Evolutionary conservation across 805 yeast species (phyloP).

Genomic region (Yamadazyma sp.): DNA sequence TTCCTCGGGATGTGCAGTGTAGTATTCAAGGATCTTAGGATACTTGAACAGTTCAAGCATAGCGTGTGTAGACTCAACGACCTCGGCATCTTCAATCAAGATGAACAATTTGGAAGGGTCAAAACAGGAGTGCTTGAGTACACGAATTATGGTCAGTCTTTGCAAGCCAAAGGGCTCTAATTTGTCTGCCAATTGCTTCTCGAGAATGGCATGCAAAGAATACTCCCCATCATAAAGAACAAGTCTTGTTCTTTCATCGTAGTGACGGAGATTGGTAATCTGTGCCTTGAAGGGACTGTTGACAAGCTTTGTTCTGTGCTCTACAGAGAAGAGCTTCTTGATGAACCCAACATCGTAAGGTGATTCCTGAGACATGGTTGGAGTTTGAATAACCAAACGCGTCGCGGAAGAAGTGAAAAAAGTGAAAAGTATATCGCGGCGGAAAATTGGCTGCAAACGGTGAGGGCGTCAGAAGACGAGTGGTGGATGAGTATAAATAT

Average conservation of each 20-base stretch:
- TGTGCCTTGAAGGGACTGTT: constrained; percentile 30
- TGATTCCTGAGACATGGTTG: constrained; percentile 12
- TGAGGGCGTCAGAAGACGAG: too few species aligned
- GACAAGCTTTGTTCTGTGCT: constrained; percentile 16
- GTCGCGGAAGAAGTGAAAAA: too few species aligned
- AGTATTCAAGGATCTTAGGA: constrained; percentile 48
- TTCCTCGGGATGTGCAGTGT: constrained; percentile 58
- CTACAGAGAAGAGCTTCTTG: constrained; percentile 14
- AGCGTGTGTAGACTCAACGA: constrained; percentile 24
- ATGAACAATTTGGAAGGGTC: constrained; percentile 50
- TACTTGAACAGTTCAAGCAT: constrained; percentile 12
- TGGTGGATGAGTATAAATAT: too few species aligned
- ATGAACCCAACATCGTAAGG: constrained; percentile 12
- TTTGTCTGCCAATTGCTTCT: constrained; percentile 43
- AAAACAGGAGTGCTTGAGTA: constrained; percentile 44
- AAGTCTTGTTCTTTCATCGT: constrained; percentile 31
- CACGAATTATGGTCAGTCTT: constrained; percentile 42
- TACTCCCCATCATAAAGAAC: constrained; percentile 41
- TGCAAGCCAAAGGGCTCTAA: constrained; percentile 44
- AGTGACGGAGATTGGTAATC: constrained; percentile 33
- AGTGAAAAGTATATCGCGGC: too few species aligned
- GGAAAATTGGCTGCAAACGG: too few species aligned
- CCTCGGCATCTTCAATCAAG: constrained; percentile 47
- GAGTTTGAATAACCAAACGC: neutral
- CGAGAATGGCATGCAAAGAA: constrained; percentile 37